Base-by-base conservation (phyloP, 2,329 filamentous ascomycete species). In the Aspergillus brasiliensis region DNA sequence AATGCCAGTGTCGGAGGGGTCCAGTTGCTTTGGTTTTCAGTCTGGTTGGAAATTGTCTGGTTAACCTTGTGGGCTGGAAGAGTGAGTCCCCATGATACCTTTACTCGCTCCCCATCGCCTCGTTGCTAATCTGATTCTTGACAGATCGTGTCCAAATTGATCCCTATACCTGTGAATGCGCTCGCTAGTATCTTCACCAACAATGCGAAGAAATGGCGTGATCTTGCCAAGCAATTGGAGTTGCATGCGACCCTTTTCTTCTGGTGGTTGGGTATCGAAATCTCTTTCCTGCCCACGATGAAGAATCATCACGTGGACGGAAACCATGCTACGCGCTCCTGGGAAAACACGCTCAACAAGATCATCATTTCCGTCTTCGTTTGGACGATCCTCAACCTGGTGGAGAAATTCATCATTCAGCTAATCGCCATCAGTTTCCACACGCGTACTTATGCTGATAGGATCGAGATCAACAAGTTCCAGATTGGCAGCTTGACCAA, bases 31-130 rank as follows among this genome's bases (percentile, higher is more conserved):
- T 98, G 94, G 94, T 97, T 98, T 71, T 91, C 91, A 28, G 92
- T 97, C 63, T 98, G 94, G 94, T 83, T 97, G 17, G 91, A 97
- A 75, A 91, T 97, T 44, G 84, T 97, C 25, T 98, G 94, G 94
- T 82, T 94, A 63, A 92, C 92, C 0, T 82, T 97, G 0, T 98
- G 94, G 94, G 88, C 89, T 19, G 89, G 86, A 56, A 77, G 86
- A 69, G 79, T 82, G 72, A 70, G 76, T 74, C 31, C 28, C 27
- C 23, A 19, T 17, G 42, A 23, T 17, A 34, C 1, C 6, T 7
- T 4, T n/a, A 40, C 27, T 17, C 15, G 37, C 38, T 4, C 13
- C 5, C 31, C 31, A 34, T 34, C 2, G 7, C 19, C 4, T 15
- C 8, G 31, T 3, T 42, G 27, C 25, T n/a, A 37, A 52, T 21